Percentiles rank a stretch among this genome's conserved stretches.
phyloP scores from a whole-genome alignment of 1,139 yeast genomes.

The Nakaseomyces bracarensis region DNA sequence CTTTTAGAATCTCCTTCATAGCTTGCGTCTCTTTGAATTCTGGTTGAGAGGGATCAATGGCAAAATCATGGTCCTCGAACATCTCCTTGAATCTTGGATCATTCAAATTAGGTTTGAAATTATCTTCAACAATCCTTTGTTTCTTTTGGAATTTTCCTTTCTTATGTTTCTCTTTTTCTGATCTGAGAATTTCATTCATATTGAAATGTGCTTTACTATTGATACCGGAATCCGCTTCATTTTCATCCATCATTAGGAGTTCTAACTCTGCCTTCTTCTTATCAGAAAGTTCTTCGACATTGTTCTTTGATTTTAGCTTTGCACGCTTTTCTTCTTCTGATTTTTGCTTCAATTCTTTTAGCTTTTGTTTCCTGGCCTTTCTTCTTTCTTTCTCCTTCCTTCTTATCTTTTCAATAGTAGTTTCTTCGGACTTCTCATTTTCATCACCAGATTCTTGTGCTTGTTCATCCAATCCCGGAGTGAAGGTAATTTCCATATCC shows the following conservation, averaged over 20 bases:
- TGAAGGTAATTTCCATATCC: conserved; percentile 93
- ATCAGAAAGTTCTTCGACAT: conserved; percentile 18
- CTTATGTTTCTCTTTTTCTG: conserved; percentile 50
- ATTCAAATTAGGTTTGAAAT: conserved; percentile 55
- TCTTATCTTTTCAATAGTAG: conserved; percentile 72
- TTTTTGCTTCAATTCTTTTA: conserved; percentile 48
- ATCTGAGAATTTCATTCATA: conserved; percentile 68
- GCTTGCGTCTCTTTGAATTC: conserved; percentile 83
- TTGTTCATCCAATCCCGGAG: conserved; percentile 60
- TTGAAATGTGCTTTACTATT: conserved; percentile 51
- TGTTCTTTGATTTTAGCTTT: conserved; percentile 25
- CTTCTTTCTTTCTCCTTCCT: conserved; percentile 92
- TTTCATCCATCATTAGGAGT: conserved; percentile 67
- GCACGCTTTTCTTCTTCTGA: conserved; percentile 37
- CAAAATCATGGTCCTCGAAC: conserved; percentile 82
- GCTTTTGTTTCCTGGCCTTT: conserved; percentile 65
- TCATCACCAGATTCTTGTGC: conserved; percentile 34
- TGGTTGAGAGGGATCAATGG: conserved; percentile 83
- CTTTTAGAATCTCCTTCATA: conserved; percentile 72
- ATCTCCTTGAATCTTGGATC: conserved; percentile 88
- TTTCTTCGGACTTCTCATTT: conserved; percentile 41
- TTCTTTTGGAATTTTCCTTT: conserved; percentile 48
- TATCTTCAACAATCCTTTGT: conserved; percentile 47
- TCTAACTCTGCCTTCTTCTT: conserved; percentile 65
- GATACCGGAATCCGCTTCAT: conserved; percentile 41